Base-by-base conservation (phyloP, 345 rosid species). In the Cardamine resedifolia region DNA sequence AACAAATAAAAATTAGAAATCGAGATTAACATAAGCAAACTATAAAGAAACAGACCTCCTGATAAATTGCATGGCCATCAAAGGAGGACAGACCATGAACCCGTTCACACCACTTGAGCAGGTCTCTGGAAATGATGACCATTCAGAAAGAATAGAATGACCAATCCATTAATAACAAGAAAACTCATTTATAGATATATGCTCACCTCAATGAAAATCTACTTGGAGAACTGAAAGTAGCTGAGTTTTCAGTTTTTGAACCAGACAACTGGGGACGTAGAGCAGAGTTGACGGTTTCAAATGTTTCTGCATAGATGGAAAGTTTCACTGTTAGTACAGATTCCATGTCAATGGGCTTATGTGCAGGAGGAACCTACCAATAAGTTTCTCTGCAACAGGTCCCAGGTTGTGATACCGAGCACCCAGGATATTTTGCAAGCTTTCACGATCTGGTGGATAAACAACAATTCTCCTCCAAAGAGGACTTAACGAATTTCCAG, bases 51-150 rank as follows among this genome's bases (percentile, higher is more conserved):
- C 44, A 79, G 50, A 91, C 98, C 97, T 94, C 98, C 58, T 80
- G 90, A 81, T 77, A 91, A 52, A 94, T 85, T 38, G 78, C 71
- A 64, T 28, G 81, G 68, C 84, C 70, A 69, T 87, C 87, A 49
- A 72, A 66, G 47, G 85, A 69, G 48, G 95, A 69, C 78, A 88
- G 71, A 56, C 73, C 74, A 49, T 79, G 78, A 77, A 94, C 85
- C 70, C 98, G 83, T 72, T 87, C 93, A 83, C 98, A 91, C 96
- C 90, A 91, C 82, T 94, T 91, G 41, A 94, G 87, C 63, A 94
- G 88, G 84, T 94, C 98, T 87, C 98, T 94, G 85, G 49, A 73
- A 68, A 67, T 28, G 34, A 73, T 55, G 61, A 68, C 61, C 20
- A 43, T 81, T 68, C 26, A 83, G 51, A 28, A 80, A 59, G 57